Evolutionary conservation across 495 filamentous ascomycete species (phyloP), one percentile per base, ranked within the genome.

Genomic region (Podospora fimiseda): DNA sequence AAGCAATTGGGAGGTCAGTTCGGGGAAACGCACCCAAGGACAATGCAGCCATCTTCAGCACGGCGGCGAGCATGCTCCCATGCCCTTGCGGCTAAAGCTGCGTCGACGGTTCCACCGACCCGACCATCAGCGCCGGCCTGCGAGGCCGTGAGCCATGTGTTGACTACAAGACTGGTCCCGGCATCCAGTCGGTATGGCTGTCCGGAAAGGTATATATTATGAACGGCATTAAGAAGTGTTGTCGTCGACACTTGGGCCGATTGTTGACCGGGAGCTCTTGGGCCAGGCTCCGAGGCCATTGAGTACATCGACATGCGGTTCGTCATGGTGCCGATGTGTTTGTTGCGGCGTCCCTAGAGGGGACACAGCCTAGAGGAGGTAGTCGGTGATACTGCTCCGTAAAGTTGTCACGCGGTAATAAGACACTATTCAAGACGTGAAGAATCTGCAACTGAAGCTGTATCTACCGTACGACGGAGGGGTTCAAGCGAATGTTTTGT

Each of bases 61-160:
- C 93, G 81, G 43, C 93, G 80, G 57, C 93, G 80, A 48, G 94
- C 93, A 79, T 98, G 93, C 71, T 98, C 93, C 93, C 93, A 98
- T 22, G 90, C 93, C 62, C 89, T 80, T 14, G 82, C 75, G 1
- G 87, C 89, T 50, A 98, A 62, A 19, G 88, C 84, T 50, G 77
- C 72, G 62, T 98, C 93, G 36, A 96, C 79, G 0, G 85, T 87
- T 19, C 88, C 89, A 21, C 88, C 89, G 36, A 71, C 71, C 13
- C 76, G 78, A 22, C 85, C 88, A 60, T 88, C 83, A 0, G 77
- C 76, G 43, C 81, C 78, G 3, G 75, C 67, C 56, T 84, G 83
- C 9, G 81, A 75, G 6, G 88, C 88, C 2, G 86, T 94, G 20
- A 90, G 77, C 89, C 90, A 96, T 55, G 92, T 94, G 70, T 96